These are phyloP conservation scores for Alternaria tenuissima DNA, from an alignment of 2,329 filamentous ascomycete species.

Conservation along the genomic window DNA sequence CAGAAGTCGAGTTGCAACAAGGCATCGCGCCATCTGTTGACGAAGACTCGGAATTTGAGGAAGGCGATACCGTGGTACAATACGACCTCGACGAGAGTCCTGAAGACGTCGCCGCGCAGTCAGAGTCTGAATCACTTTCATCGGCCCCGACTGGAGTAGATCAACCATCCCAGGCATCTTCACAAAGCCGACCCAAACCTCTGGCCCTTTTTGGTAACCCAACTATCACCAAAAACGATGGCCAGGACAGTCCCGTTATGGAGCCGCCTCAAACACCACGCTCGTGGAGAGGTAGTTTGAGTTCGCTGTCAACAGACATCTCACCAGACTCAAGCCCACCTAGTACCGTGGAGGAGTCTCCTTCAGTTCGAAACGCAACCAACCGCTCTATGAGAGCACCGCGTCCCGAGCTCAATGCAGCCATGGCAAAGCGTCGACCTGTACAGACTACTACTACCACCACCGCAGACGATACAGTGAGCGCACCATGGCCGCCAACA, in stretches of 20 bases:
- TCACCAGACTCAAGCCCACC: constrained; percentile 46
- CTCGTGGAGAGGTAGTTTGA: constrained; percentile 41
- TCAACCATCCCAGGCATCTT: constrained; percentile 4
- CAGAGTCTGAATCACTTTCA: constrained; percentile 9
- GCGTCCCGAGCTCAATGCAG: constrained; percentile 54
- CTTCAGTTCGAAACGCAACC: constrained; percentile 42
- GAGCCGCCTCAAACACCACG: constrained; percentile 43
- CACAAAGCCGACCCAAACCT: constrained; percentile 10
- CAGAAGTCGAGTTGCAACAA: background rate
- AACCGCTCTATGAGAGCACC: constrained; percentile 39
- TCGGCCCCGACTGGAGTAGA: constrained; percentile 9
- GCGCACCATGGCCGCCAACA: constrained; percentile 47
- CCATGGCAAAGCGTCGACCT: constrained; percentile 52
- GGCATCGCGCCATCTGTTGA: constrained; percentile 14
- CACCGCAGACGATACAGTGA: constrained; percentile 41
- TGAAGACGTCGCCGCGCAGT: constrained; percentile 6
- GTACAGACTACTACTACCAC: constrained; percentile 36
- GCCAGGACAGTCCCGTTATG: constrained; percentile 14
- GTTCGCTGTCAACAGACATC: constrained; percentile 40
- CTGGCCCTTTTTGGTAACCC: constrained; percentile 27
- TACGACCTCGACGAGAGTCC: constrained; percentile 31
- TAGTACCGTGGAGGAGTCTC: constrained; percentile 46
- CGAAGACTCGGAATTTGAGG: constrained; percentile 45
- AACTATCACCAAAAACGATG: constrained; percentile 30
- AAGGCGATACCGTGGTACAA: constrained; percentile 47